Evolutionary conservation across 768 basidiomycete species (phyloP).

Genomic region (Imleria badia): DNA sequence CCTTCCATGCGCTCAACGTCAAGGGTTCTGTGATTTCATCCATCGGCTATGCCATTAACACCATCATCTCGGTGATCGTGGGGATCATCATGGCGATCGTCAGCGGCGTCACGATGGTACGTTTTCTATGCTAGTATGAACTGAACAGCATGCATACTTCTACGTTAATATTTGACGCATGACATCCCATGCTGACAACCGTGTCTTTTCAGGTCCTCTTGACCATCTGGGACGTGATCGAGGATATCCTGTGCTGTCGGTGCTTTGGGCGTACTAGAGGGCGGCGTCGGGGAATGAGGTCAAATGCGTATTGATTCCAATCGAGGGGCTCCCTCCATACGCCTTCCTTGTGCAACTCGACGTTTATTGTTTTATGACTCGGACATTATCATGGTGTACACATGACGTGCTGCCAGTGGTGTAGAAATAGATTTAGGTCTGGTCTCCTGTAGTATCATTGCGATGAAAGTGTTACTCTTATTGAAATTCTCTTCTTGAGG

Average conservation of each 20-base stretch:
- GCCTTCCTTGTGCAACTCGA: neutral
- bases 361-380: neutral
- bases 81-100: constrained; percentile 51
- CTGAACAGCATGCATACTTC: neutral
- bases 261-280: constrained; percentile 2
- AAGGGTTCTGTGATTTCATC: constrained; percentile 65
- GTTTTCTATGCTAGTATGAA: constrained; percentile 17
- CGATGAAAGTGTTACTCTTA: too few species aligned
- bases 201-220: constrained; percentile 50
- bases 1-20: neutral
- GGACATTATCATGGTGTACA: too few species aligned
- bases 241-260: constrained; percentile 46
- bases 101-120: constrained; percentile 55
- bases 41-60: constrained; percentile 58
- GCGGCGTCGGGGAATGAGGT: too few species aligned
- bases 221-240: constrained; percentile 61
- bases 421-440: too few species aligned
- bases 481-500: too few species aligned
- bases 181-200: neutral
- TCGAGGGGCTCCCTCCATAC: neutral
- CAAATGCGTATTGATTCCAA: neutral
- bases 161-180: neutral
- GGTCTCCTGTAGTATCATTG: too few species aligned
- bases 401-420: too few species aligned
- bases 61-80: constrained; percentile 61